A percentile compares a stretch with the other conserved stretches of the same genome.
phyloP scores from a whole-genome alignment of 2,329 filamentous ascomycete species.

The Achaetomium macrosporum region DNA sequence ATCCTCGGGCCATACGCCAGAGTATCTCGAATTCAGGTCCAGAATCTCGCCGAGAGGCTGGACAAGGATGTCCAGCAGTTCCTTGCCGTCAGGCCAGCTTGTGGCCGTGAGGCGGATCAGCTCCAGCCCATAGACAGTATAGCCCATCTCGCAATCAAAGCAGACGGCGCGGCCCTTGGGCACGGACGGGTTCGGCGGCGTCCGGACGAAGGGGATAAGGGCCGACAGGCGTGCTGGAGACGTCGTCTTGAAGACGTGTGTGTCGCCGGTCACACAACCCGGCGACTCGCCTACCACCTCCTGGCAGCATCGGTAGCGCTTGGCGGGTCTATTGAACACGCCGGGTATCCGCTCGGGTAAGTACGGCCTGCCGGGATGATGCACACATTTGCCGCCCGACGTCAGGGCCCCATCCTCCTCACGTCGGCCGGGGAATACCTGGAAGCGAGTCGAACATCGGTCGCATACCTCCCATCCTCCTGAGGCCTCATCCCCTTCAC shows the following conservation, averaged over 20 bases:
- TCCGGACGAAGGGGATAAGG: slow-evolving; percentile 72
- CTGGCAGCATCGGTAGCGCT: slow-evolving; percentile 73
- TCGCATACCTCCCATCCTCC: slow-evolving; percentile 85
- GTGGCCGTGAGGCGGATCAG: slow-evolving; percentile 85
- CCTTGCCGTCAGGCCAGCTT: slow-evolving; percentile 72
- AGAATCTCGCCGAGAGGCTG: slow-evolving; percentile 76
- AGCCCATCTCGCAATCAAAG: slow-evolving; percentile 98
- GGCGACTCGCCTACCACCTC: slow-evolving; percentile 63
- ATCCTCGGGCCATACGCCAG: slow-evolving; percentile 75
- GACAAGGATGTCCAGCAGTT: slow-evolving; percentile 78
- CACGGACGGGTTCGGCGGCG: slow-evolving; percentile 57
- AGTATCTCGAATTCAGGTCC: slow-evolving; percentile 88
- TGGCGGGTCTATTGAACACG: slow-evolving; percentile 50
- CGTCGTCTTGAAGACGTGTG: slow-evolving; percentile 83
- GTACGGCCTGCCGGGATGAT: slow-evolving; percentile 71
- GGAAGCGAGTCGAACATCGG: slow-evolving; percentile 78
- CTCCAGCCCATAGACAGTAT: slow-evolving; percentile 82
- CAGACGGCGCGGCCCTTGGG: slow-evolving; percentile 59
- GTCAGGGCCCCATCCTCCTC: slow-evolving; percentile 69
- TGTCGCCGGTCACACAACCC: slow-evolving; percentile 65
- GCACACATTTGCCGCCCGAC: slow-evolving; percentile 69
- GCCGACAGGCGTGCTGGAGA: slow-evolving; percentile 70
- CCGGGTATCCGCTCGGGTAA: slow-evolving; percentile 52
- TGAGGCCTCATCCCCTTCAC: slow-evolving; percentile 57
- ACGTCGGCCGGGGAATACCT: slow-evolving; percentile 82